Evolutionary conservation across 2,329 filamentous ascomycete genomes (phyloP).

Genomic region (Gaeumannomyces sp.): DNA sequence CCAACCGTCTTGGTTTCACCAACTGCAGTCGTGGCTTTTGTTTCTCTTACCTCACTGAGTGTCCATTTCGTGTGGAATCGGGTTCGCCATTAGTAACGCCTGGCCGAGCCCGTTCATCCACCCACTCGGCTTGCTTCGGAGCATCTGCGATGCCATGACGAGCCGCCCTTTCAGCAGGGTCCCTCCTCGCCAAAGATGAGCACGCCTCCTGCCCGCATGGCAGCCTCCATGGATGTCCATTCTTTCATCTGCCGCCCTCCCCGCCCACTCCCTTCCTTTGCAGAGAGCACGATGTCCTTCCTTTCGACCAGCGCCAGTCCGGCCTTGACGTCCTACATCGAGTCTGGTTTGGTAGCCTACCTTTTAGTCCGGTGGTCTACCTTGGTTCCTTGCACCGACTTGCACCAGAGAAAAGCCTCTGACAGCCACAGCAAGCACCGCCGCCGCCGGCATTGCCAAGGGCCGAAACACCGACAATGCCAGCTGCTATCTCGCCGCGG

Average conservation of each 20-base stretch:
- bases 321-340: too few species aligned
- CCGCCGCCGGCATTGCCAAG: neutral
- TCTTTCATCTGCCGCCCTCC: neutral
- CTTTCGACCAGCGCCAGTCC: too few species aligned
- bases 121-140: neutral
- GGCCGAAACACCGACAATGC: conserved; percentile 14
- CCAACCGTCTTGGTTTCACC: too few species aligned
- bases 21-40: neutral
- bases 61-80: neutral
- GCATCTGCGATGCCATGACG: neutral
- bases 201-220: neutral
- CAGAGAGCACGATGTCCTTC: neutral
- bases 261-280: neutral
- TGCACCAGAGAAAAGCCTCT: neutral
- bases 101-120: neutral
- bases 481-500: conserved; percentile 24
- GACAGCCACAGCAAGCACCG: neutral
- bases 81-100: neutral
- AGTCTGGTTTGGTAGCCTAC: too few species aligned
- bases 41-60: neutral
- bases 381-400: neutral
- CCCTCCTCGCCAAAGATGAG: neutral
- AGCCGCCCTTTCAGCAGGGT: neutral
- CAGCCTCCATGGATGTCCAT: neutral
- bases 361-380: too few species aligned